Percentiles rank a stretch among this genome's conserved stretches.
phyloP scores from a whole-genome alignment of 306 rosid species.

The Casuarina cunninghamiana region DNA sequence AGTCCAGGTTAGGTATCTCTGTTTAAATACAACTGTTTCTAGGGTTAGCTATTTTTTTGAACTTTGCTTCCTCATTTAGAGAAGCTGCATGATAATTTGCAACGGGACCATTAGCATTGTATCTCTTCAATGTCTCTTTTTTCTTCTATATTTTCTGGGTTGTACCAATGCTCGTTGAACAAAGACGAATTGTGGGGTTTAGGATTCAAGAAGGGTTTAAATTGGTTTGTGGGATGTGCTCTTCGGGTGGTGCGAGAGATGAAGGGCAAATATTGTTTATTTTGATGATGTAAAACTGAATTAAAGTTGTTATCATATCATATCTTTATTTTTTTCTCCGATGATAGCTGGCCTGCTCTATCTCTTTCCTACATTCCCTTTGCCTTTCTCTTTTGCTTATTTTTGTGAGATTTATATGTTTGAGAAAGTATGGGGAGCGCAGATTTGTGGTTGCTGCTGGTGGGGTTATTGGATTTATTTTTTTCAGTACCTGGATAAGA shows the following conservation, averaged over 20 bases:
- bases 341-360: not conserved
- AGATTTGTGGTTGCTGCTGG: not conserved
- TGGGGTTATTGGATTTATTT: not conserved
- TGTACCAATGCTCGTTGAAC: slow-evolving; percentile 20
- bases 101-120: slow-evolving; percentile 34
- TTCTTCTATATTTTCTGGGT: slow-evolving; percentile 21
- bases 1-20: slow-evolving; percentile 41
- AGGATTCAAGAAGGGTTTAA: slow-evolving; percentile 16
- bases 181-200: slow-evolving; percentile 10
- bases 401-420: not conserved
- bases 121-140: slow-evolving; percentile 25
- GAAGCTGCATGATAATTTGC: slow-evolving; percentile 31
- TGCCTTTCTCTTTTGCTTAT: not conserved
- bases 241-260: not conserved
- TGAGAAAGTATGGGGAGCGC: not conserved
- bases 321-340: slow-evolving; percentile 14
- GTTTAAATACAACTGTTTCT: slow-evolving; percentile 23
- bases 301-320: slow-evolving; percentile 18
- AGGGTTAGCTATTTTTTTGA: slow-evolving; percentile 11
- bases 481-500: too few species aligned
- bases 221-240: slow-evolving; percentile 3
- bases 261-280: not conserved
- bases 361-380: not conserved
- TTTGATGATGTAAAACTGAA: slow-evolving; percentile 18
- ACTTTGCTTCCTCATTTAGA: not conserved